Conservation (phyloP, 306 rosid species). For the Calophaca sinica region DNA sequence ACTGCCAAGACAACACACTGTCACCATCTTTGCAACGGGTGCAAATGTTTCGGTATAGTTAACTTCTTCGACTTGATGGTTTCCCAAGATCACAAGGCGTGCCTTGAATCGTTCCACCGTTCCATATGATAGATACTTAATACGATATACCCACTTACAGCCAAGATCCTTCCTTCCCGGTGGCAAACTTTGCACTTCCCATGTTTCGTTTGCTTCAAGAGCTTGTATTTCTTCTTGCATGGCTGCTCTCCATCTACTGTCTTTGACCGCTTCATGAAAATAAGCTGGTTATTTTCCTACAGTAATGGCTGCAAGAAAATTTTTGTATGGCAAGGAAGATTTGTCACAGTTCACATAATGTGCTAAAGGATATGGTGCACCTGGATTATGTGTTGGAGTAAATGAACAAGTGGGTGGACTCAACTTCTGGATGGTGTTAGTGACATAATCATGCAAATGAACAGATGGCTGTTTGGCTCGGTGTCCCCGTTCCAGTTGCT, state of each 20-base stretch:
- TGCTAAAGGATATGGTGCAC: background rate
- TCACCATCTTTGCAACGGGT: too few relatives aligned
- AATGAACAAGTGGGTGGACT: background rate
- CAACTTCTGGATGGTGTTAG: background rate
- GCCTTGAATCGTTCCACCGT: too few relatives aligned
- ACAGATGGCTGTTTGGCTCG: background rate
- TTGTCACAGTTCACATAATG: background rate
- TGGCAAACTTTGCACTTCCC: background rate
- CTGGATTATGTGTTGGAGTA: background rate
- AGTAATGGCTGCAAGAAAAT: background rate
- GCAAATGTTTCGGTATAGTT: too few relatives aligned
- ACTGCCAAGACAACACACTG: too few relatives aligned
- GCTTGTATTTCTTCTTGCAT: background rate
- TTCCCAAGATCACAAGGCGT: too few relatives aligned
- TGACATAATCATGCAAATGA: background rate
- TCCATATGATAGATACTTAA: too few relatives aligned
- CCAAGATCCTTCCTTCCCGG: too few relatives aligned
- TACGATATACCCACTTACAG: too few relatives aligned
- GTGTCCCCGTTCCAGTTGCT: background rate
- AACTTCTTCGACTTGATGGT: too few relatives aligned
- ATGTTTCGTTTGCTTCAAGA: background rate
- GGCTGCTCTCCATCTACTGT: background rate
- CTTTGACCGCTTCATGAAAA: background rate
- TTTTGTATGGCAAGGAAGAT: background rate
- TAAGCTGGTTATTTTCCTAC: background rate